These are phyloP conservation scores for Elongisporangium prolatum DNA, from an alignment of 352 stramenopile genomes.

Conservation along the genomic window DNA sequence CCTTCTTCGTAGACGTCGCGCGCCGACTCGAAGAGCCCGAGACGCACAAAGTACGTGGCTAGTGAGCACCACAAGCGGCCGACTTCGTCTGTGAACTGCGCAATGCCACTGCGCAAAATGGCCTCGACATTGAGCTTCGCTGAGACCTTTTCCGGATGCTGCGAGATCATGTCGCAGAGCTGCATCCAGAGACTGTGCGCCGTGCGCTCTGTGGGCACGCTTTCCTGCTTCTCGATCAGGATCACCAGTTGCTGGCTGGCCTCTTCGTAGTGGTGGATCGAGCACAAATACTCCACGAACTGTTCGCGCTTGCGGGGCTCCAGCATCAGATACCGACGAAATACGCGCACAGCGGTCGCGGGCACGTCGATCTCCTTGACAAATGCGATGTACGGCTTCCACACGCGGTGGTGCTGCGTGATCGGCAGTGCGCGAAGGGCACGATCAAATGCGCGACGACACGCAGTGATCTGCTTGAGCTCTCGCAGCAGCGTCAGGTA, in stretches of 20 bases:
- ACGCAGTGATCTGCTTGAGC: constrained; percentile 70
- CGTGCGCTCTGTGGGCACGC: constrained; percentile 38
- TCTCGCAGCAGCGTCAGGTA: constrained; percentile 80
- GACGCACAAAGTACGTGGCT: constrained; percentile 96
- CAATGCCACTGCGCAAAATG: constrained; percentile 93
- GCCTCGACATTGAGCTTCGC: constrained; percentile 92
- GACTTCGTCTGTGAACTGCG: constrained; percentile 94
- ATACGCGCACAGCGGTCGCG: constrained; percentile 82
- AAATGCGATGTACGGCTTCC: constrained; percentile 91
- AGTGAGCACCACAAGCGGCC: constrained; percentile 97
- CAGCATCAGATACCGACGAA: constrained; percentile 84
- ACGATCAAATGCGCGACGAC: constrained; percentile 92
- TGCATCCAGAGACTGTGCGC: constrained; percentile 97
- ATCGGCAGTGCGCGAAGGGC: constrained; percentile 94
- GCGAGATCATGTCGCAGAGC: constrained; percentile 94
- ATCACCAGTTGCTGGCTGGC: constrained; percentile 81
- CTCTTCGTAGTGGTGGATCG: constrained; percentile 70
- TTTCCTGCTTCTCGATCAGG: constrained; percentile 69
- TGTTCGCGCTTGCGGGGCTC: constrained; percentile 67
- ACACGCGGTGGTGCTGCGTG: constrained; percentile 97
- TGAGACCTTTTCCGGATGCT: constrained; percentile 90
- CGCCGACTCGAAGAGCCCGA: constrained; percentile 96
- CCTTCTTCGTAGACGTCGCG: constrained; percentile 96
- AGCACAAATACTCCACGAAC: constrained; percentile 77
- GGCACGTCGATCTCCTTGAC: constrained; percentile 73